These are phyloP conservation scores for Podospora tetraspora DNA, from an alignment of 495 filamentous ascomycete species.

Conservation along the genomic window DNA sequence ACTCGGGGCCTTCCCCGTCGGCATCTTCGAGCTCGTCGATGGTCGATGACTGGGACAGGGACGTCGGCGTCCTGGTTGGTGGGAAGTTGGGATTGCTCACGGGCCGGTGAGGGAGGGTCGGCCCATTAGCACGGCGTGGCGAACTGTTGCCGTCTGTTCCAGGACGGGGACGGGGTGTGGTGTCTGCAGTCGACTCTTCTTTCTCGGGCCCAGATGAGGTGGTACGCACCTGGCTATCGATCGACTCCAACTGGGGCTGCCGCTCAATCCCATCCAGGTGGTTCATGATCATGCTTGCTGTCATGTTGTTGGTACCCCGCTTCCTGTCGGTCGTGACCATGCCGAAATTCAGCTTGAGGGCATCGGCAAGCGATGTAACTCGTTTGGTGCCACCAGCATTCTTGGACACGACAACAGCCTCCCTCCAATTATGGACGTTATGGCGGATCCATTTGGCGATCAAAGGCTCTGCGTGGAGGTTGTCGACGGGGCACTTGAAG, in stretches of 20 bases:
- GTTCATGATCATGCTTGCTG: constrained; percentile 61
- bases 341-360: constrained; percentile 93
- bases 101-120: constrained; percentile 23
- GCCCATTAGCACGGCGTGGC: constrained; percentile 33
- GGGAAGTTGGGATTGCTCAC: constrained; percentile 19
- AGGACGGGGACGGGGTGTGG: constrained; percentile 20
- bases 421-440: constrained; percentile 80
- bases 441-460: constrained; percentile 93
- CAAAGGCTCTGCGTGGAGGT: constrained; percentile 91
- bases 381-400: constrained; percentile 95
- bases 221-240: constrained; percentile 29
- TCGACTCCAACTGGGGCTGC: constrained; percentile 29
- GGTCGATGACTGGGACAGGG: constrained; percentile 35
- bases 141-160: constrained; percentile 37
- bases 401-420: constrained; percentile 95
- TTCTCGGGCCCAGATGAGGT: constrained; percentile 28
- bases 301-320: constrained; percentile 60
- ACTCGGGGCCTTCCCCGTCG: constrained; percentile 55
- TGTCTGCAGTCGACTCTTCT: constrained; percentile 16
- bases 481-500: constrained; percentile 96
- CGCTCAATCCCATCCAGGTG: constrained; percentile 42
- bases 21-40: constrained; percentile 44
- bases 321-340: constrained; percentile 91
- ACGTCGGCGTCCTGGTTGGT: constrained; percentile 26
- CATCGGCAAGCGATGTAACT: constrained; percentile 94